Base-by-base conservation (phyloP, 805 yeast species). In the Wickerhamiella sorbophila region DNA sequence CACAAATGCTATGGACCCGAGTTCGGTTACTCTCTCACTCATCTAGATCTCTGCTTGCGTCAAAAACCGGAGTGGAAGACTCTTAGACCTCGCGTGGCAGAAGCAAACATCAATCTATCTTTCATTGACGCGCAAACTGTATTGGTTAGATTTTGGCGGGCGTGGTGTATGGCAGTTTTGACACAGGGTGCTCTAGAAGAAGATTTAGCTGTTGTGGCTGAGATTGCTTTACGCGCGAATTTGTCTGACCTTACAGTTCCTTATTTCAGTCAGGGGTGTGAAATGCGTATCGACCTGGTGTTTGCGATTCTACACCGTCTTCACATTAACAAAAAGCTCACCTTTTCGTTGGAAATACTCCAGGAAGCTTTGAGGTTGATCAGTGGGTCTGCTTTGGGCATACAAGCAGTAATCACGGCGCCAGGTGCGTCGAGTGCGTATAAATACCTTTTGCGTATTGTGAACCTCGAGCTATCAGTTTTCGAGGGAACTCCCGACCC, bases 71-170 rank as follows among this genome's bases (percentile, higher is more conserved):
- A 56, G 12, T 75, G 82, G 81, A 43, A 44, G 1, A 67, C 68
- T 1, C 59, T 72, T 29, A 66, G 26, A 27, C 24, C 42, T 12
- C 34, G 19, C 9, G 20, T 39, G 16, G 32, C 24, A 15, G 27
- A 68, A 1, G 75, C 80, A 1, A 77, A 86, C 45, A 58, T 76
- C 35, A 77, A 78, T 51, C 54, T 75, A 38, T 84, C 84, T 47
- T 69, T 67, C 50, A 68, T 75, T 5, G 69, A 75, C 33, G 70
- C 87, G 1, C 94, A 85, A 52, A 65, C 77, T 14, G 64, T 73
- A 3, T 71, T 81, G 17, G 79, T 84, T 3, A 79, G 78, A 51
- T 71, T 93, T 0, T 75, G 83, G 71, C 86, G 88, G 39, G 85
- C 91, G 1, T 63, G 86, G 27, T 47, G 84, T 18, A 76, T 88